Evolutionary conservation across 768 basidiomycete species (phyloP), one percentile per base, ranked within the genome.

Genomic region (Naganishia vishniacii): DNA sequence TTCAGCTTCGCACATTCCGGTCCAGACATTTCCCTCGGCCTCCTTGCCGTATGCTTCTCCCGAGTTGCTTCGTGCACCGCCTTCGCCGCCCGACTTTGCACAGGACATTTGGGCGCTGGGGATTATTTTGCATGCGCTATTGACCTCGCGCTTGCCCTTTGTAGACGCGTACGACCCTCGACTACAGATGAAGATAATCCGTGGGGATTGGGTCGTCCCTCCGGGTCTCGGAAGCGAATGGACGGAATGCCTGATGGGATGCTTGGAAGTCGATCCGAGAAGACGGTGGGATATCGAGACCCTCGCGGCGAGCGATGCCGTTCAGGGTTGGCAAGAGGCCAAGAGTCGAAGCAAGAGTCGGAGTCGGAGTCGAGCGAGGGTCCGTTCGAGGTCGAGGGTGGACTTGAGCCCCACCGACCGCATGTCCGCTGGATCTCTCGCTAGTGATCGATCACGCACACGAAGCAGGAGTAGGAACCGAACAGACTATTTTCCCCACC

Each of bases 41-140:
- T 94, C 91, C 1, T 79, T 97, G 2, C 91, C 91, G 0, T 97
- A 97, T 71, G 88, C 90, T 0, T 83, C 92, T 0, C 92, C 92
- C 5, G 92, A 97, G 73, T 82, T 95, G 3, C 81, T 95, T 2
- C 80, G 84, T 3, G 84, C 88, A 0, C 72, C 75, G 4, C 74
- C 75, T 9, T 59, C 66, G 9, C 65, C 62, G 12, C 72, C 76
- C 16, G 78, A 77, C 2, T 87, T 91, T 1, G 84, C 88, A 0
- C 89, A 92, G 72, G 95, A 99, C 68, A 86, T 98, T 29, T 99
- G 95, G 95, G 92, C 95, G 0, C 79, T 97, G 2, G 95, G 95
- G 0, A 85, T 92, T 61, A 82, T 95, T 67, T 84, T 99, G 1
- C 89, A 91, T 73, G 85, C 87, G 8, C 80, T 99, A 1, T 81